Evolutionary conservation across 2,329 filamentous ascomycete genomes (phyloP).

Genomic region (Hypoxylon sp.): DNA sequence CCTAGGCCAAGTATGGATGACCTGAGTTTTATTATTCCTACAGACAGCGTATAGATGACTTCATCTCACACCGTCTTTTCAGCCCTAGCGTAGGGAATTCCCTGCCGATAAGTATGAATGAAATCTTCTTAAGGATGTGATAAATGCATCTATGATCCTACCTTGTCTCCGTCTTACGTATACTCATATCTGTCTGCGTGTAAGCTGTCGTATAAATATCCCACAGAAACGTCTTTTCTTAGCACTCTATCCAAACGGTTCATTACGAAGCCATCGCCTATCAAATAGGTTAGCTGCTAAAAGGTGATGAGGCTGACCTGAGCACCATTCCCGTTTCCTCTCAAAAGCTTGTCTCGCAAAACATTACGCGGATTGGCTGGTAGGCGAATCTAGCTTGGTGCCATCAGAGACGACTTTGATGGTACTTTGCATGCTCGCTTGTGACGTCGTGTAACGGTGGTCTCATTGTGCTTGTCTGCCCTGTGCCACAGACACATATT

Average conservation of each 20-base stretch:
- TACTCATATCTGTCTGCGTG: background rate
- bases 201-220: conserved; percentile 1
- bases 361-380: conserved; percentile 33
- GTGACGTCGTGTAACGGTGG: conserved; percentile 40
- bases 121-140: conserved; percentile 35
- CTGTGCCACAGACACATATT: conserved; percentile 39
- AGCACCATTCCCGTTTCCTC: conserved; percentile 15
- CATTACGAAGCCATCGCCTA: conserved; percentile 2
- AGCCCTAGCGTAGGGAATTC: conserved; percentile 33
- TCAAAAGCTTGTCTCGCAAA: conserved; percentile 30
- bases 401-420: conserved; percentile 28
- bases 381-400: conserved; percentile 13
- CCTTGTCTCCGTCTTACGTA: conserved; percentile 10
- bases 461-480: conserved; percentile 28
- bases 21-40: conserved; percentile 11
- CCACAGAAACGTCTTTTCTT: conserved; percentile 13
- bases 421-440: conserved; percentile 37
- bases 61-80: conserved; percentile 44
- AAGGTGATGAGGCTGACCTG: conserved; percentile 35
- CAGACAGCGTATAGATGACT: conserved; percentile 23
- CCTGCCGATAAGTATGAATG: conserved; percentile 8
- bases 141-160: conserved; percentile 22
- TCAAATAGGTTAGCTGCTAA: background rate
- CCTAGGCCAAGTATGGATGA: conserved; percentile 23
- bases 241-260: conserved; percentile 1